phyloP scores from a whole-genome alignment of 352 stramenopile species.

The Phytophthora tentaculata region DNA sequence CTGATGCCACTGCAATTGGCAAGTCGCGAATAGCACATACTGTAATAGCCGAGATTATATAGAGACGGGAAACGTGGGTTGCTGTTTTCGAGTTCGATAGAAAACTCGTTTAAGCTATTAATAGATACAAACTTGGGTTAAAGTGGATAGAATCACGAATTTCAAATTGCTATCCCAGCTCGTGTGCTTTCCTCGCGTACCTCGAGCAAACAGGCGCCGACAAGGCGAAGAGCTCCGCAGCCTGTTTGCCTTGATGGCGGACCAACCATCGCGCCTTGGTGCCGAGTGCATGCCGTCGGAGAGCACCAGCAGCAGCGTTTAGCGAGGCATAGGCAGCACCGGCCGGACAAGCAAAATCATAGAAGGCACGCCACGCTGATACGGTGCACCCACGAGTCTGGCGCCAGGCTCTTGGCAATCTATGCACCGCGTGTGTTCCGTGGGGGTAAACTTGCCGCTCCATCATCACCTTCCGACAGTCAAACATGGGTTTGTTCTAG shows the following conservation, averaged over 20 bases:
- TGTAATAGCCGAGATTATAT: background rate
- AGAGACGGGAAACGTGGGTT: background rate
- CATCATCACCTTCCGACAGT: slow-evolving; percentile 12
- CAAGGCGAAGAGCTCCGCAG: slow-evolving; percentile 25
- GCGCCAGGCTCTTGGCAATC: slow-evolving; percentile 15
- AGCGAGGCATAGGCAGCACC: slow-evolving; percentile 15
- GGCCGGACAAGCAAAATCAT: slow-evolving; percentile 5
- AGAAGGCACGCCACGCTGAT: slow-evolving; percentile 26
- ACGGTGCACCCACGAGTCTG: slow-evolving; percentile 31
- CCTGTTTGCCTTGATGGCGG: slow-evolving; percentile 28
- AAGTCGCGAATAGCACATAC: slow-evolving; percentile 8
- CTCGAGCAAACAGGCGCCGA: slow-evolving; percentile 31
- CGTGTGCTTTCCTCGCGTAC: background rate
- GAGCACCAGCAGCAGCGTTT: slow-evolving; percentile 4
- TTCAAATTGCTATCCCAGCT: background rate
- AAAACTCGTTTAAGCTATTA: background rate
- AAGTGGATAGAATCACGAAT: background rate
- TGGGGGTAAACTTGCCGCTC: slow-evolving; percentile 14
- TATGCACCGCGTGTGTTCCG: slow-evolving; percentile 28
- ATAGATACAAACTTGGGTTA: background rate
- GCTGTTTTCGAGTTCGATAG: slow-evolving; percentile 2
- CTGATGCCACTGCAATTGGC: slow-evolving; percentile 13
- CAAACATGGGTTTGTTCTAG: background rate
- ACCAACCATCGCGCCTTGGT: slow-evolving; percentile 11
- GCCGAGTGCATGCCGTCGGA: background rate